phyloP scores from a whole-genome alignment of 441 rosid genomes.

The Croton setiger region DNA sequence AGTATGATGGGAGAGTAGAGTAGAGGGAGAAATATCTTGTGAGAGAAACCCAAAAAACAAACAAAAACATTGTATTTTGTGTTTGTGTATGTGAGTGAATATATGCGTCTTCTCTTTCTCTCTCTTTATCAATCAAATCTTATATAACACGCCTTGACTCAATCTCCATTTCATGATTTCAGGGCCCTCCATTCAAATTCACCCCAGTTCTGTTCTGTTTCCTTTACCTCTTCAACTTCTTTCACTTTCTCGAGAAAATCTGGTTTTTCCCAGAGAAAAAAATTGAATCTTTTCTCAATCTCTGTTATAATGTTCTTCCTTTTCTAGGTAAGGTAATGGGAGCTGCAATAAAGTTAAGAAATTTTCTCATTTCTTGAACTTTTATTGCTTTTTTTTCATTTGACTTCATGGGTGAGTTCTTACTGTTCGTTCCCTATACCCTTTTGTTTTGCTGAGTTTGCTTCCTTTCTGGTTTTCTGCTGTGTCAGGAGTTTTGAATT shows the following conservation, averaged over 20 bases:
- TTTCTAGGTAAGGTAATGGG: constrained; percentile 20
- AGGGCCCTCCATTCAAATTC: constrained; percentile 14
- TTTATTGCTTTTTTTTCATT: not conserved
- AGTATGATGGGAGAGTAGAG: not conserved
- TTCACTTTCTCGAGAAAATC: not conserved
- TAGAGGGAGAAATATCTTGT: constrained; percentile 8
- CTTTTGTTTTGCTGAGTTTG: not conserved
- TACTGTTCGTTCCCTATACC: not conserved
- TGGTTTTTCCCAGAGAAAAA: constrained; percentile 6
- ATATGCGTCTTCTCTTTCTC: constrained; percentile 5
- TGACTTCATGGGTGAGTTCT: constrained; percentile 20
- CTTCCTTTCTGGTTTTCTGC: not conserved
- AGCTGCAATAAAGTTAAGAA: constrained; percentile 2
- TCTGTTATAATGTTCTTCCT: constrained; percentile 10
- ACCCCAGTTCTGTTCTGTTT: not conserved
- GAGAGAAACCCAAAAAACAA: not conserved
- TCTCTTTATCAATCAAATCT: constrained; percentile 23
- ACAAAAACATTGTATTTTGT: constrained; percentile 17
- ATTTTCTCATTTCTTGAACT: constrained; percentile 2
- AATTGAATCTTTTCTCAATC: not conserved
- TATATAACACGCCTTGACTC: not conserved
- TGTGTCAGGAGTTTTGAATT: not conserved
- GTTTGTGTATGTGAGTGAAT: not conserved
- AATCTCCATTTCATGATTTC: constrained; percentile 16
- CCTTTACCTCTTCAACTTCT: not conserved